Percentiles rank a stretch among this genome's conserved stretches.
These are phyloP conservation scores for Dorcoceras hygrometricum DNA, from an alignment of 257 asterid species.

Conservation along the genomic window DNA sequence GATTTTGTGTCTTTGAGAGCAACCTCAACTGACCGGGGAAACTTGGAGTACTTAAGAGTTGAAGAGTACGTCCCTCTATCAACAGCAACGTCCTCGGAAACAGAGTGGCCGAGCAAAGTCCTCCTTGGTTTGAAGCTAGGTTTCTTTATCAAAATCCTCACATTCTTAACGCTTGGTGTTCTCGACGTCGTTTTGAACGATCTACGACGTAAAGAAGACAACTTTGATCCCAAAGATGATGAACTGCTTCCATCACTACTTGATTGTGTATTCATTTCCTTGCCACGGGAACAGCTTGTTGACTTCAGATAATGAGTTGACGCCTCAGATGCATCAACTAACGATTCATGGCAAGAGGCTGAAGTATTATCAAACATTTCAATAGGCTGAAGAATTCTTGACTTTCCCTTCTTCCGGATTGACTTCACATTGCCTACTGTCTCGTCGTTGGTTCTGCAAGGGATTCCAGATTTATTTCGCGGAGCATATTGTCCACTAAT, in stretches of 20 bases:
- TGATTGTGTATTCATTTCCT: slow-evolving; percentile 30
- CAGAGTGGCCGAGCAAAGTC: slow-evolving; percentile 23
- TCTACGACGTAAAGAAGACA: slow-evolving; percentile 13
- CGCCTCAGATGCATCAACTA: slow-evolving; percentile 28
- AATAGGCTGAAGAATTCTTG: slow-evolving; percentile 16
- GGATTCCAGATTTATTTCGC: slow-evolving; percentile 15
- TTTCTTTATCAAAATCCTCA: slow-evolving; percentile 47
- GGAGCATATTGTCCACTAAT: slow-evolving; percentile 23
- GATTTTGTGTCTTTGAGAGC: slow-evolving; percentile 33
- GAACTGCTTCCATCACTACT: slow-evolving; percentile 40
- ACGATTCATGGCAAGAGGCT: slow-evolving; percentile 18
- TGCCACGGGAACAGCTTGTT: slow-evolving; percentile 40
- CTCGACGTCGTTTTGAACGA: slow-evolving; percentile 31
- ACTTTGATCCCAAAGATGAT: slow-evolving; percentile 8
- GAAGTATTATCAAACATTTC: slow-evolving; percentile 29
- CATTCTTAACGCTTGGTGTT: slow-evolving; percentile 40
- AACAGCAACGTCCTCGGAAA: slow-evolving; percentile 33
- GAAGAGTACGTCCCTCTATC: slow-evolving; percentile 79
- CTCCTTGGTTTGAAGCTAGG: slow-evolving; percentile 61
- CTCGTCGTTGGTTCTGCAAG: slow-evolving; percentile 25
- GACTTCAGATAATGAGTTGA: slow-evolving; percentile 46
- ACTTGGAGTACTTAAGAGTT: slow-evolving; percentile 57
- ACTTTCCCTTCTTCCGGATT: slow-evolving; percentile 35
- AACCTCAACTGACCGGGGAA: slow-evolving; percentile 44
- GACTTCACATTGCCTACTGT: slow-evolving; percentile 34